These are phyloP conservation scores for Drosera spatulata DNA, from an alignment of 179 eudicot genomes.

Conservation along the genomic window DNA sequence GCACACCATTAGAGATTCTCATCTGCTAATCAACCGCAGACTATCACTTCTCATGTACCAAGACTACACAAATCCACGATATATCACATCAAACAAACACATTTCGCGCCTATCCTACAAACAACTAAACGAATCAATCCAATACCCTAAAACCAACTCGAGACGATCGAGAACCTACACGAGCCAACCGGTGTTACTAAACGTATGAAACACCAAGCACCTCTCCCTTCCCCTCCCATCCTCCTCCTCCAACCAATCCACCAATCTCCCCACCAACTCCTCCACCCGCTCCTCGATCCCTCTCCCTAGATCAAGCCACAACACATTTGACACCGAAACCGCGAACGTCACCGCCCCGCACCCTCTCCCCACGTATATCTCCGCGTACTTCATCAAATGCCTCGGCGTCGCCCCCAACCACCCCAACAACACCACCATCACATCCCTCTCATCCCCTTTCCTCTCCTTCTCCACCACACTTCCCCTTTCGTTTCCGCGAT, in stretches of 20 bases:
- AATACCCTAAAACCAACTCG: not conserved
- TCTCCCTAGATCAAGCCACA: slow-evolving; percentile 67
- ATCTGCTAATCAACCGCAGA: no score
- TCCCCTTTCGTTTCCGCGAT: no score
- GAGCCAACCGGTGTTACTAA: slow-evolving; percentile 19
- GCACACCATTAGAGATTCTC: no score
- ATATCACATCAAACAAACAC: no score
- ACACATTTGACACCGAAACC: slow-evolving; percentile 60
- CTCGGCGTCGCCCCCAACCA: slow-evolving; percentile 85
- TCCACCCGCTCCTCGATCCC: slow-evolving; percentile 40
- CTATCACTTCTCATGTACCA: no score
- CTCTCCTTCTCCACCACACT: no score
- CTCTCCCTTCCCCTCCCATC: slow-evolving; percentile 34
- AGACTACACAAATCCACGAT: no score
- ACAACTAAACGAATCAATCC: not conserved
- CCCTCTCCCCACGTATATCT: slow-evolving; percentile 53
- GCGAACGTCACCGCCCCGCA: slow-evolving; percentile 55
- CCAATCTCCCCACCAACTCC: slow-evolving; percentile 35
- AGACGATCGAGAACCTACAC: slow-evolving; percentile 52
- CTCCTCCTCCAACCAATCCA: slow-evolving; percentile 43
- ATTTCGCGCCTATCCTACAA: no score
- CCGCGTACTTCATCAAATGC: slow-evolving; percentile 67
- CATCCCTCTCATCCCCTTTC: not conserved
- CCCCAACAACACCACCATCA: slow-evolving; percentile 71
- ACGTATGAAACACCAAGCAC: slow-evolving; percentile 69